phyloP scores from a whole-genome alignment of 129 eudicot genomes.

The Chrysanthemum seticuspe region DNA sequence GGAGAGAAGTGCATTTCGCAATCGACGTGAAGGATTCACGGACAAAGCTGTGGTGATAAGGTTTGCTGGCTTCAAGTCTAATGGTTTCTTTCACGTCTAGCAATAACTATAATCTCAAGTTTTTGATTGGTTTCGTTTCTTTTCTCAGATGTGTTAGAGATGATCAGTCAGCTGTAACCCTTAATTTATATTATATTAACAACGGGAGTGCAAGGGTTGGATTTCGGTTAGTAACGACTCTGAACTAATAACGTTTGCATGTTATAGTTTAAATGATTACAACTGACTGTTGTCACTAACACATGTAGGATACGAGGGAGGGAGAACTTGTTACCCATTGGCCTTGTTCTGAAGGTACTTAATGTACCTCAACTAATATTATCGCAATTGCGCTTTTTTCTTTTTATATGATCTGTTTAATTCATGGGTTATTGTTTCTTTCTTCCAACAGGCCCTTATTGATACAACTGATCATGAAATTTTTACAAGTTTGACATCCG shows the following conservation, averaged over 20 bases:
- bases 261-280: neutral
- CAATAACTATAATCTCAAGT: neutral
- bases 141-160: constrained; percentile 84
- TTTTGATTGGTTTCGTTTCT: constrained; percentile 13
- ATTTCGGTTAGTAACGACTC: constrained; percentile 64
- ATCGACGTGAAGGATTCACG: constrained; percentile 77
- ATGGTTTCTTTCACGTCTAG: constrained; percentile 4
- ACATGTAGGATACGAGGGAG: constrained; percentile 79
- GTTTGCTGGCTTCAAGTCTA: constrained; percentile 26
- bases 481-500: constrained; percentile 69
- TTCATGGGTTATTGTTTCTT: neutral
- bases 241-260: neutral
- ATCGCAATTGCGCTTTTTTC: neutral
- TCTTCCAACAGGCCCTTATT: constrained; percentile 58
- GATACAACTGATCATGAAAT: constrained; percentile 88
- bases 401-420: neutral
- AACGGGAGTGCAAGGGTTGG: constrained; percentile 98
- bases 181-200: constrained; percentile 71
- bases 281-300: constrained; percentile 9
- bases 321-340: constrained; percentile 91
- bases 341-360: constrained; percentile 65
- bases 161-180: constrained; percentile 86
- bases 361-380: neutral
- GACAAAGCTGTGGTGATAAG: constrained; percentile 97
- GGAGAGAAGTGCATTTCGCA: constrained; percentile 79